Conservation (phyloP, 1,284 basidiomycete species). For the Puccinia horiana region DNA sequence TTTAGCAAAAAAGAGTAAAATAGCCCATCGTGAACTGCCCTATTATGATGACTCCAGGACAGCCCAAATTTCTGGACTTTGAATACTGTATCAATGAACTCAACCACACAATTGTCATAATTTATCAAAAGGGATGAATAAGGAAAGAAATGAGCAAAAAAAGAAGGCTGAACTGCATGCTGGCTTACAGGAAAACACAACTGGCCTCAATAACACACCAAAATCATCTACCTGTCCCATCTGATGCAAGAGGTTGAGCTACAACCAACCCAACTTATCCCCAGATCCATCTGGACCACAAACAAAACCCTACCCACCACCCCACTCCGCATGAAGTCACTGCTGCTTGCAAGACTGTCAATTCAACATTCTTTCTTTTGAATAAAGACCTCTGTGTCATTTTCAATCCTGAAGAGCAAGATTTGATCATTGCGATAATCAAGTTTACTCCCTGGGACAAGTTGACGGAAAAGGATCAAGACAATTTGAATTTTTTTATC, state of each 20-base stretch:
- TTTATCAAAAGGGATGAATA: neutral
- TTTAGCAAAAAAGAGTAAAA: too few species aligned
- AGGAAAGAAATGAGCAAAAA: neutral
- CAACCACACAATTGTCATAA: neutral
- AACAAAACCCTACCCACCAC: neutral
- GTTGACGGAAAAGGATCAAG: neutral
- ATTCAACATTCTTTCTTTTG: neutral
- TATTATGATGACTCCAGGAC: too few species aligned
- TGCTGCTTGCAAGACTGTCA: neutral
- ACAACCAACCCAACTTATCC: neutral
- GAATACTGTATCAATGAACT: neutral
- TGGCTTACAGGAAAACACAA: too few species aligned
- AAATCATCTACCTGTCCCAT: too few species aligned
- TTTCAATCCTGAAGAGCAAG: neutral
- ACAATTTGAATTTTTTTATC: neutral
- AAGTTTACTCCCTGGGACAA: too few species aligned
- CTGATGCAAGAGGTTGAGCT: too few species aligned
- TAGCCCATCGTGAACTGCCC: too few species aligned
- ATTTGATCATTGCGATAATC: neutral
- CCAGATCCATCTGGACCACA: neutral
- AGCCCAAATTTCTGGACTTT: neutral
- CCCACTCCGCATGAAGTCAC: neutral
- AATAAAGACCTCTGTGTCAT: neutral
- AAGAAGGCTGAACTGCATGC: neutral
- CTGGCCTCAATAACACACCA: neutral